These are phyloP conservation scores for Russula abietina DNA, from an alignment of 768 basidiomycete genomes.

Conservation along the genomic window DNA sequence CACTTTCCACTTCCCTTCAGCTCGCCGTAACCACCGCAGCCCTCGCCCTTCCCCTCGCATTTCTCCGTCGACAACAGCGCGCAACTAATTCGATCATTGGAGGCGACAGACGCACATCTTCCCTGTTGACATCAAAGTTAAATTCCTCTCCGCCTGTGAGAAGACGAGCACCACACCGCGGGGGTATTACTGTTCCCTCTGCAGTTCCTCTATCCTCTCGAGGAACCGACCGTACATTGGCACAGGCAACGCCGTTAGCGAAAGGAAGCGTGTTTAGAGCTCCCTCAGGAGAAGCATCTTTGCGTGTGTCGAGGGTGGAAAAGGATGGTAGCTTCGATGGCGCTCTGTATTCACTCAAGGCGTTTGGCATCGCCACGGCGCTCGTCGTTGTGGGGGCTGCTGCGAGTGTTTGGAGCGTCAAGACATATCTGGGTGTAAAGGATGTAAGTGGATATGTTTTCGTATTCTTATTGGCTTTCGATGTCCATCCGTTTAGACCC, in stretches of 20 bases:
- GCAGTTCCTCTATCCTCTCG: neutral
- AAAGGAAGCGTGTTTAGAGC: neutral
- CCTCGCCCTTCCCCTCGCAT: constrained; percentile 29
- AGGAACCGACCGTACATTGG: neutral
- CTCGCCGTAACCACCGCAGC: constrained; percentile 32
- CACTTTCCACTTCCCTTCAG: constrained; percentile 17
- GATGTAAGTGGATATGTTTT: constrained; percentile 40
- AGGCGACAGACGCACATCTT: constrained; percentile 10
- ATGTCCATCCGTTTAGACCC: constrained; percentile 34
- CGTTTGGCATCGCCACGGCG: constrained; percentile 59
- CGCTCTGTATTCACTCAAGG: constrained; percentile 52
- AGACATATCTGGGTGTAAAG: constrained; percentile 46
- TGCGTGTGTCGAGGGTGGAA: constrained; percentile 25
- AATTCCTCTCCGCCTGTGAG: constrained; percentile 25
- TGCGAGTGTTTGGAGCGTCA: constrained; percentile 43
- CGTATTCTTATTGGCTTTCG: neutral
- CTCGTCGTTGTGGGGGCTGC: constrained; percentile 47
- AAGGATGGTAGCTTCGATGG: constrained; percentile 38
- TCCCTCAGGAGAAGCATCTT: neutral
- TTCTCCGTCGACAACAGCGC: constrained; percentile 30
- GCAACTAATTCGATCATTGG: neutral
- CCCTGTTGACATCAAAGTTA: constrained; percentile 8
- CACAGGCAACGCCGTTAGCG: neutral
- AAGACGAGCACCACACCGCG: neutral
- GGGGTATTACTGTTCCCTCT: neutral